A percentile compares a stretch with the other conserved stretches of the same genome.
Conservation (phyloP, 2,329 filamentous ascomycete genomes). For the Ascochyta fabae region DNA sequence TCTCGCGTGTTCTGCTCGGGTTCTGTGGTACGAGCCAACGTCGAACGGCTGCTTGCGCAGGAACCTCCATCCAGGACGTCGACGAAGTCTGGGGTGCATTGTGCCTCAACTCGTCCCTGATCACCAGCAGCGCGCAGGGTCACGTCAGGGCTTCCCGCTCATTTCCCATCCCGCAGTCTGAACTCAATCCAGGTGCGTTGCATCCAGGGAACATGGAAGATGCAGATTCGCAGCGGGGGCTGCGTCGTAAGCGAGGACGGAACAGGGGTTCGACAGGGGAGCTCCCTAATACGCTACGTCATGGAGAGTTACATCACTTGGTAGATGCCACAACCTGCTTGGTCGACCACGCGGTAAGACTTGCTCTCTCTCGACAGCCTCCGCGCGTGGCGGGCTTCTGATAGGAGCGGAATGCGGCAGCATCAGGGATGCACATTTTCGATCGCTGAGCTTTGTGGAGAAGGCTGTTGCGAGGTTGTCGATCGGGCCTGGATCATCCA, state of each 20-base stretch:
- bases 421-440: constrained; percentile 21
- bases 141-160: constrained; percentile 11
- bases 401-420: constrained; percentile 27
- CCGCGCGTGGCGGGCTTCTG: constrained; percentile 17
- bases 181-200: constrained; percentile 9
- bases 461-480: constrained; percentile 30
- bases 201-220: constrained; percentile 14
- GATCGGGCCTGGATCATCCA: constrained; percentile 39
- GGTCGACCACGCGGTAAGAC: constrained; percentile 25
- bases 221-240: constrained; percentile 16
- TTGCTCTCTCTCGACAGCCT: constrained; percentile 16
- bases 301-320: constrained; percentile 15
- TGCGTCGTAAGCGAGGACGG: constrained; percentile 23
- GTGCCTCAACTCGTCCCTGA: constrained; percentile 14
- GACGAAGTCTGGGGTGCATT: constrained; percentile 5
- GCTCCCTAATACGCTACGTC: constrained; percentile 27
- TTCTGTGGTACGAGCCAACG: constrained; percentile 1
- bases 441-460: constrained; percentile 21
- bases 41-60: not conserved
- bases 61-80: not conserved
- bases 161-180: constrained; percentile 11
- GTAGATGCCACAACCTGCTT: constrained; percentile 30
- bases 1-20: constrained; percentile 13
- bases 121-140: constrained; percentile 13
- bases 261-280: constrained; percentile 17